phyloP scores from a whole-genome alignment of 129 eudicot species.

The Centrapalus pauciflorus region DNA sequence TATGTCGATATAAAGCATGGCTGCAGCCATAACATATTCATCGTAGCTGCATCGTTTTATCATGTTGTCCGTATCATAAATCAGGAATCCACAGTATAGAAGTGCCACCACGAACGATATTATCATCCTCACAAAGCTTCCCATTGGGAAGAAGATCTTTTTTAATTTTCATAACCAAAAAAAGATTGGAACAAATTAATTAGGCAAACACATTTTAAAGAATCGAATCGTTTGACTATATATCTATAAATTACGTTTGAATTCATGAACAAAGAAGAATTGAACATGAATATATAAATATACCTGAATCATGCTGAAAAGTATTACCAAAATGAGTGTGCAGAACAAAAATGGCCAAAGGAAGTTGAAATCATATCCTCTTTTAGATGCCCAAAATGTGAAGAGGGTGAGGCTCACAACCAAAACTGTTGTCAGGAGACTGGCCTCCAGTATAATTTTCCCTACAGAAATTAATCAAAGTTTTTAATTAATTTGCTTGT shows the following conservation, averaged over 20 bases:
- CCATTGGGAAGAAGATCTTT: constrained; percentile 65
- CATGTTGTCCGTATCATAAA: constrained; percentile 73
- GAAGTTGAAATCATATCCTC: constrained; percentile 69
- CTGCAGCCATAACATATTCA: constrained; percentile 62
- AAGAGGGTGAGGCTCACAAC: constrained; percentile 58
- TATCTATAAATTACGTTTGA: too few species aligned
- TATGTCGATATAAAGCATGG: constrained; percentile 60
- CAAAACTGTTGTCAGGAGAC: constrained; percentile 46
- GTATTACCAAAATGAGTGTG: constrained; percentile 37
- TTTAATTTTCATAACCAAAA: too few species aligned
- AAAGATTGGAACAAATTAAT: background rate
- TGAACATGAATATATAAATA: background rate
- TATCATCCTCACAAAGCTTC: constrained; percentile 40
- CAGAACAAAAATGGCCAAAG: constrained; percentile 63
- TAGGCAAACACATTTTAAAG: background rate
- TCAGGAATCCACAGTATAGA: constrained; percentile 63
- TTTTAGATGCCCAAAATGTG: constrained; percentile 71
- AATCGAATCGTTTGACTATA: too few species aligned
- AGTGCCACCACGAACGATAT: constrained; percentile 58
- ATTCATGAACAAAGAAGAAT: background rate
- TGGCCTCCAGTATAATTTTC: constrained; percentile 48
- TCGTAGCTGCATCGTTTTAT: constrained; percentile 69
- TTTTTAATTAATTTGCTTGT: background rate
- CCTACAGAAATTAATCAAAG: constrained; percentile 28
- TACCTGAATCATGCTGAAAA: constrained; percentile 60